Base-by-base conservation (phyloP, 768 basidiomycete species). In the Tricholomella constricta region DNA sequence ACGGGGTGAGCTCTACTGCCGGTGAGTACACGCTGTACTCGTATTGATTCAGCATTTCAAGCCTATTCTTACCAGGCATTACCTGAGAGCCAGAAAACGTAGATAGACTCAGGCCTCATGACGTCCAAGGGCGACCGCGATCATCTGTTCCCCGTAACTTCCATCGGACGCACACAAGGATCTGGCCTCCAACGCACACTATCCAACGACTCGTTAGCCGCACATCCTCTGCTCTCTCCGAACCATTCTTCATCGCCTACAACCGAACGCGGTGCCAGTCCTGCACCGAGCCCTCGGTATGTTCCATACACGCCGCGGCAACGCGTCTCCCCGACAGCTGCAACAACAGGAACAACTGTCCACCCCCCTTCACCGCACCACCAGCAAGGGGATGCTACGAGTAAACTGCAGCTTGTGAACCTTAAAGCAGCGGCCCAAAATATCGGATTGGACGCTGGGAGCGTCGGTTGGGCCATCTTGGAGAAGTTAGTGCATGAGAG, bases 291-390 rank as follows among this genome's bases (percentile, higher is more conserved):
- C 3, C 74, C 82, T 10, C 78, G 78, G 55, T 92, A 91, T 71
- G 80, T 87, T 2, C 85, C 89, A 2, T 91, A 92, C 59, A 91
- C 88, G 1, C 89, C 90, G 1, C 72, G 85, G 20, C 89, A 90
- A 37, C 82, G 86, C 38, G 69, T 73, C 22, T 63, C 72, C 14
- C 68, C 76, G 17, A 69, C 76, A 15, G 74, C 75, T 8, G 67
- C 77, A 11, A 75, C 80, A 10, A 78, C 81, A 10, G 78, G 78
- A 23, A 79, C 82, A 3, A 79, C 80, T 63, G 52, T 77, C 61
- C 58, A 78, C 49, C 71, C 82, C 0, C 64, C 77, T 14, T 74
- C 76, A 23, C 78, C 74, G 48, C 78, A 76, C 32, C 74, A 74
- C 14, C 72, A 72, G 17, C 78, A 80, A 36, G 80, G 81, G 23